These are phyloP conservation scores for Xylaria hypoxylon DNA, from an alignment of 2,329 filamentous ascomycete species.

Conservation along the genomic window DNA sequence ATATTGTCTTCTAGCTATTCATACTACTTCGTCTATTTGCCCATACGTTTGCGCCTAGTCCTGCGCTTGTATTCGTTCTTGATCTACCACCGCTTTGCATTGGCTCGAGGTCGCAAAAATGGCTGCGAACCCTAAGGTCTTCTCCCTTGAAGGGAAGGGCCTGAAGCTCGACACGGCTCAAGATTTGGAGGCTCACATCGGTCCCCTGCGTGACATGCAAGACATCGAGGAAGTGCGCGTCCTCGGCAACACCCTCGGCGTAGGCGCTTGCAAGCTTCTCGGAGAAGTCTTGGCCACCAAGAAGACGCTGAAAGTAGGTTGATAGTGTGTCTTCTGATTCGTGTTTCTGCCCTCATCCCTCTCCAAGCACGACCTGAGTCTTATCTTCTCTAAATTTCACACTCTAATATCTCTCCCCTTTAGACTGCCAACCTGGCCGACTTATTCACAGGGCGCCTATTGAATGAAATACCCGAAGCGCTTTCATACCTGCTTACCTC, in stretches of 20 bases:
- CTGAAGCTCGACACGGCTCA: slow-evolving; percentile 91
- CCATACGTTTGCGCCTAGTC: background rate
- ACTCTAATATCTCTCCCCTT: slow-evolving; percentile 31
- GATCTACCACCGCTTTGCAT: background rate
- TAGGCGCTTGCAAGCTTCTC: slow-evolving; percentile 86
- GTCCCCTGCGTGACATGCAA: slow-evolving; percentile 75
- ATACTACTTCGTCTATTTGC: background rate
- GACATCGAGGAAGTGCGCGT: slow-evolving; percentile 88
- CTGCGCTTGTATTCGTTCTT: background rate
- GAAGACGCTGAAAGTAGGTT: slow-evolving; percentile 77
- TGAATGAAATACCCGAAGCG: slow-evolving; percentile 92
- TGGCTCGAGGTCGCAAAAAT: slow-evolving; percentile 53
- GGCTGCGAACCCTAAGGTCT: slow-evolving; percentile 71
- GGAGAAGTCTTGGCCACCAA: slow-evolving; percentile 87
- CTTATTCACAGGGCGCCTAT: slow-evolving; percentile 94
- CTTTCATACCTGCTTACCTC: slow-evolving; percentile 87
- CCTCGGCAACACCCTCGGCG: slow-evolving; percentile 90
- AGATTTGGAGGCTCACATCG: slow-evolving; percentile 87
- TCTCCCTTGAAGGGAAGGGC: slow-evolving; percentile 90
- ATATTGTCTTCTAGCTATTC: slow-evolving; percentile 12
- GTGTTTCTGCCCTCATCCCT: background rate
- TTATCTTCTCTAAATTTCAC: background rate
- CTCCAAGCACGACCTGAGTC: background rate
- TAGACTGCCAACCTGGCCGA: slow-evolving; percentile 90
- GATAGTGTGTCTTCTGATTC: background rate